Evolutionary conservation across 768 basidiomycete species (phyloP), one percentile per base, ranked within the genome.

Genomic region (Naematelia aurantialba): DNA sequence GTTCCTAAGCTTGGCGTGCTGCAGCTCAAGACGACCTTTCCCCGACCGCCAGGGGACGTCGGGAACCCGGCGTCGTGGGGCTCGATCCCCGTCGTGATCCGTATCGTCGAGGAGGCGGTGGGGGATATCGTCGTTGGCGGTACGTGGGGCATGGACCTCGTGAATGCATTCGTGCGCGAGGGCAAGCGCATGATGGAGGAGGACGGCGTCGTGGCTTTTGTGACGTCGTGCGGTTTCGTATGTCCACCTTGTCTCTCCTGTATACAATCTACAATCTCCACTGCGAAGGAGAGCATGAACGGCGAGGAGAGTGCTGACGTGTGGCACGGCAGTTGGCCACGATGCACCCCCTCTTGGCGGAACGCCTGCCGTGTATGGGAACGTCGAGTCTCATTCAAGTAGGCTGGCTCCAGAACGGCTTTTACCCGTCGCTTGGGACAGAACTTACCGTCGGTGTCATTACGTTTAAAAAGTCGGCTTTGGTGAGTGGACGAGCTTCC

Each of bases 251-350:
- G 8, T 8, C 17, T 39, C 34, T 8, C 34, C 34, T 22, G n/a
- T n/a, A n/a, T n/a, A n/a, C n/a, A n/a, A 19, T 30, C 44, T 24
- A 21, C 5, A 45, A 2, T n/a, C n/a, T n/a, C n/a, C n/a, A n/a
- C n/a, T n/a, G n/a, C n/a, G n/a, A n/a, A n/a, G n/a, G n/a, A n/a
- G n/a, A n/a, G n/a, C n/a, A n/a, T n/a, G n/a, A n/a, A n/a, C n/a
- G n/a, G n/a, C n/a, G n/a, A n/a, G n/a, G n/a, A n/a, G n/a, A n/a
- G n/a, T n/a, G n/a, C n/a, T n/a, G n/a, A n/a, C n/a, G n/a, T n/a
- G n/a, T n/a, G n/a, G n/a, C n/a, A n/a, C n/a, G n/a, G n/a, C 49
- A 68, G 67, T 64, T 69, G n/a, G 68, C 68, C 3, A 66, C 65
- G 44, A 69, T 69, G 68, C 68, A 69, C 29, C 68, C 68, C 0